phyloP scores from a whole-genome alignment of 2,329 filamentous ascomycete genomes.

The Phialophora macrospora region DNA sequence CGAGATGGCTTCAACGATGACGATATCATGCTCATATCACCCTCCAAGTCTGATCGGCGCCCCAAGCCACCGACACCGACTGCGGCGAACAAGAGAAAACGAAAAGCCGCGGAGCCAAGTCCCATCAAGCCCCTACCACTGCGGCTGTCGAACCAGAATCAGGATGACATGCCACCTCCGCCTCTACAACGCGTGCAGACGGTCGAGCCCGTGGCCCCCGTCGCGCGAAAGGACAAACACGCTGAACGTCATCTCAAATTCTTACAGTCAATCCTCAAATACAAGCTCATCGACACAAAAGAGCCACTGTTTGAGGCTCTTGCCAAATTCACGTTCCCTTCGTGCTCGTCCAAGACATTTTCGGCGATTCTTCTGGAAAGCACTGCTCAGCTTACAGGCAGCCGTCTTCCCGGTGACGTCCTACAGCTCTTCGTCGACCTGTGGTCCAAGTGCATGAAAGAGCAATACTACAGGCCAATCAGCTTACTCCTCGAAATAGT shows the following conservation, averaged over 20 bases:
- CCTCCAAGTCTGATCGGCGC: constrained; percentile 56
- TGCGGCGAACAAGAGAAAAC: constrained; percentile 63
- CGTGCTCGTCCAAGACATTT: constrained; percentile 53
- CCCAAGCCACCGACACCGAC: constrained; percentile 61
- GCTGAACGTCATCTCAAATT: constrained; percentile 46
- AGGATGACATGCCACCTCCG: constrained; percentile 30
- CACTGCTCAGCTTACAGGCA: constrained; percentile 50
- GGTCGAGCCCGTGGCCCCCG: constrained; percentile 19
- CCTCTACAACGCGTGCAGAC: constrained; percentile 42
- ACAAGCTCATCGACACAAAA: constrained; percentile 55
- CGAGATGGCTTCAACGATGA: constrained; percentile 69
- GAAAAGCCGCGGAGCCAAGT: constrained; percentile 57
- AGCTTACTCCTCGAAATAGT: constrained; percentile 50
- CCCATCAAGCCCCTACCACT: constrained; percentile 53
- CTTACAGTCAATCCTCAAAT: constrained; percentile 61
- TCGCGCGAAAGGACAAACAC: constrained; percentile 34
- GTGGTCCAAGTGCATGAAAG: constrained; percentile 62
- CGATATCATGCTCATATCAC: constrained; percentile 61
- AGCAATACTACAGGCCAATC: constrained; percentile 56
- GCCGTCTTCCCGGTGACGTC: constrained; percentile 56
- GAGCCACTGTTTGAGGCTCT: constrained; percentile 62
- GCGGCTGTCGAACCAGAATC: constrained; percentile 34
- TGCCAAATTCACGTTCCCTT: constrained; percentile 59
- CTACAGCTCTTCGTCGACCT: constrained; percentile 57
- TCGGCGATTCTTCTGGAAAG: constrained; percentile 61